Evolutionary conservation across 768 basidiomycete genomes (phyloP), one percentile per base, ranked within the genome.

Genomic region (Lactarius hatsudake): DNA sequence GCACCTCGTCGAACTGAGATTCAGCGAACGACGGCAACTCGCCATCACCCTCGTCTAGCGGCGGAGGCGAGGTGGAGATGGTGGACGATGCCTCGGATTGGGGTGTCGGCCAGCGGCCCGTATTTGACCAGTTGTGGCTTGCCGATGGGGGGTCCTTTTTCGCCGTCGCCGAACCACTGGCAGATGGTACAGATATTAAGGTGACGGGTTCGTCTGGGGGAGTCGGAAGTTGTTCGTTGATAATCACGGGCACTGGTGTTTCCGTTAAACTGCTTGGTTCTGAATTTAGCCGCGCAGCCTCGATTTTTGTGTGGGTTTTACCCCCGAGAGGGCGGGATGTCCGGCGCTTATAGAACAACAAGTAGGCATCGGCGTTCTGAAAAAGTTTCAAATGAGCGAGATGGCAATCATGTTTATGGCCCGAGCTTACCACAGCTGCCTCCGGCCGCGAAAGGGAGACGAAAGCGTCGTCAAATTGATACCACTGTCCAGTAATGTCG

Each of bases 391-490:
- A 64, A 61, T 73, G 30, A 75, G 64, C 23, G 36, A 56, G 43
- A 36, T 40, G 13, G 34, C 30, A 32, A 1, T 59, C 51, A 48
- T 56, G 34, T 68, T 61, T 34, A 58, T 38, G 32, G 57, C 43
- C 48, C 53, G 30, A 36, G 83, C 94, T 78, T 76, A 95, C 94
- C 76, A 95, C 91, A 59, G 93, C 83, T 55, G 88, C 84, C 28
- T 81, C 75, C 9, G 90, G 80, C 42, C 80, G 79, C 36, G 87
- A 83, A 58, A 79, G 76, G 5, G 86, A 86, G 67, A 96, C 94
- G 74, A 87, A 90, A 15, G 93, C 91, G 77, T 98, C 97, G 74
- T 99, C 97, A 69, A 96, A 99, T 75, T 97, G 94, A 79, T 98
- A 96, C 97, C 97, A 99, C 74, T 90, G 86, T 36, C 83, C 83